phyloP scores from a whole-genome alignment of 2,329 filamentous ascomycete species.

The Paraphaeosphaeria minitans region DNA sequence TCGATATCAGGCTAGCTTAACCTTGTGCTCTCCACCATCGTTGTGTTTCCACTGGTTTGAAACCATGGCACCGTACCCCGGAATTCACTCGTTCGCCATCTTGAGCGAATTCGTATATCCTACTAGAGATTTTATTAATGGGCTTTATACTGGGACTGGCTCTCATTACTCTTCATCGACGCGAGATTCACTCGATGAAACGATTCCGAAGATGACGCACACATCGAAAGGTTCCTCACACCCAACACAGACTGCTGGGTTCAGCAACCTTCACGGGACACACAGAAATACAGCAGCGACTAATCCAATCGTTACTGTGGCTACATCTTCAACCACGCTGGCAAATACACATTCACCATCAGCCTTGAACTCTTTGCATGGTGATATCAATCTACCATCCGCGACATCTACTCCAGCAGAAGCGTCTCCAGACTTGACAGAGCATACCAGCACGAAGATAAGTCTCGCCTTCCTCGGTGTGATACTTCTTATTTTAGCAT shows the following conservation, averaged over 20 bases:
- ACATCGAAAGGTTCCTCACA: not conserved
- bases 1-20: not conserved
- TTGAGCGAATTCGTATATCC: not conserved
- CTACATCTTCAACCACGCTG: not conserved
- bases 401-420: not conserved
- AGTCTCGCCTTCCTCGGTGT: not conserved
- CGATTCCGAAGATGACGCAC: not conserved
- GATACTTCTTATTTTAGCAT: not conserved
- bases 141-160: not conserved
- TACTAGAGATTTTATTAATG: not conserved
- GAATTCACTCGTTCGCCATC: not conserved
- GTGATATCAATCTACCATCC: not conserved
- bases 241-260: not conserved
- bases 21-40: not conserved
- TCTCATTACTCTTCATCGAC: not conserved
- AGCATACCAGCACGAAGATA: not conserved
- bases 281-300: not conserved
- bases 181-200: not conserved
- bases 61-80: not conserved
- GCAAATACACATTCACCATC: not conserved
- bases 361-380: not conserved
- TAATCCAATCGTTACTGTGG: not conserved
- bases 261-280: not conserved
- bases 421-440: not conserved
- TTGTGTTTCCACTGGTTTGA: not conserved